Base-by-base conservation (phyloP, 768 basidiomycete species). In the Calvatia gigantea region DNA sequence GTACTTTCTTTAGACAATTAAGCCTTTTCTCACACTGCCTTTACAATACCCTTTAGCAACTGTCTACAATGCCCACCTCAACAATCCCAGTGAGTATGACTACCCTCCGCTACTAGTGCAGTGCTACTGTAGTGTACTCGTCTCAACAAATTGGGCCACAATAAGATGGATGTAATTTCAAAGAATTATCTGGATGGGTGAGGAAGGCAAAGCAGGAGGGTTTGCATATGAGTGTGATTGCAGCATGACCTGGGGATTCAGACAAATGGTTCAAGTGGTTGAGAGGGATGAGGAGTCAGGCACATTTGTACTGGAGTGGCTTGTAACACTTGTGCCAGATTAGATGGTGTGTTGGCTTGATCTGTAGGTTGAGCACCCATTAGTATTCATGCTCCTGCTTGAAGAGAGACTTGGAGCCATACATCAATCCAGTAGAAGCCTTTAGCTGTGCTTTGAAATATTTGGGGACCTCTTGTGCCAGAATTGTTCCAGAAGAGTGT, bases 111-210 rank as follows among this genome's bases (percentile, higher is more conserved):
- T n/a, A n/a, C n/a, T n/a, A n/a, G n/a, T n/a, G n/a, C n/a, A n/a
- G n/a, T n/a, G n/a, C n/a, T n/a, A n/a, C n/a, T n/a, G n/a, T n/a
- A n/a, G n/a, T n/a, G n/a, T n/a, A n/a, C n/a, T n/a, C n/a, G n/a
- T n/a, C n/a, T n/a, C n/a, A n/a, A n/a, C n/a, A n/a, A 11, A 79
- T 65, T 1, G 77, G 77, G 0, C 79, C 79, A 23, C 70, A 71
- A 56, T 78, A 79, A 27, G n/a, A 45, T 15, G 54, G 35, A 21
- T 33, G 12, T 15, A 35, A 25, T 31, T 32, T 47, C 35, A n/a
- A 4, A 9, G 45, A 29, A 47, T n/a, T n/a, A n/a, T n/a, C n/a
- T n/a, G n/a, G n/a, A n/a, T n/a, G n/a, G n/a, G 37, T 28, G 21
- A 43, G 29, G 12, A 45, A 41, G 11, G 44, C 19, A 5, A 65